These are phyloP conservation scores for Nannochloris sp. DNA, from an alignment of 139 green algal genomes.

Conservation along the genomic window DNA sequence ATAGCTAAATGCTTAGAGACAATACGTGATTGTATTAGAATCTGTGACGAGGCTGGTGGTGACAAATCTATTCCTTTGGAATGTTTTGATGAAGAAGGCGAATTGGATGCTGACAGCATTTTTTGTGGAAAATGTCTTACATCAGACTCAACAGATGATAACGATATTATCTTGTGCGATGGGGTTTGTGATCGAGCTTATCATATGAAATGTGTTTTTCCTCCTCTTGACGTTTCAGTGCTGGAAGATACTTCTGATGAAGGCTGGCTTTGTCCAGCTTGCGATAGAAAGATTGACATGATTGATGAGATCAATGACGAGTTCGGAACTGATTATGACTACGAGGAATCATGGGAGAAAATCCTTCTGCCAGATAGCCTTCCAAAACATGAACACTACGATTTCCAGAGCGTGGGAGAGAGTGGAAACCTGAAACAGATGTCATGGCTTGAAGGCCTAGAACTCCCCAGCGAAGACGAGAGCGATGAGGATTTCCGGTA, in stretches of 20 bases:
- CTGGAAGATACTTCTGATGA: conserved; percentile 40
- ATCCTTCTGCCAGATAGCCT: conserved; percentile 30
- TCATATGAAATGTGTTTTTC: conserved; percentile 61
- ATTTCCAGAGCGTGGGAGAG: background rate
- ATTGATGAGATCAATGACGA: conserved; percentile 51
- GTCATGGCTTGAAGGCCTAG: conserved; percentile 15
- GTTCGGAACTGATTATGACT: conserved; percentile 48
- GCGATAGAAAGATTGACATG: conserved; percentile 66
- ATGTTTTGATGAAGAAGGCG: conserved; percentile 52
- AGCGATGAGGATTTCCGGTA: conserved; percentile 33
- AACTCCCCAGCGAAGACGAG: conserved; percentile 35
- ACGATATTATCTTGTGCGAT: conserved; percentile 92
- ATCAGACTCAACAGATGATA: conserved; percentile 54
- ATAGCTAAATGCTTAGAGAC: conserved; percentile 43
- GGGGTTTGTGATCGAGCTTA: conserved; percentile 71
- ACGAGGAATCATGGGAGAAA: conserved; percentile 30
- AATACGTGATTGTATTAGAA: conserved; percentile 46
- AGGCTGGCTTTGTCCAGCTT: conserved; percentile 72
- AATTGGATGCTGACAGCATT: conserved; percentile 61
- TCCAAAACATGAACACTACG: conserved; percentile 2
- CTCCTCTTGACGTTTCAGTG: conserved; percentile 33
- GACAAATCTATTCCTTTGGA: conserved; percentile 23
- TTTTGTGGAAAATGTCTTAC: conserved; percentile 68
- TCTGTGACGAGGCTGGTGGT: conserved; percentile 44
- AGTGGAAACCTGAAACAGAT: background rate